A percentile compares a stretch with the other conserved stretches of the same genome.
Conservation (phyloP, 1,284 basidiomycete species). For the Heterobasidion parviporum region DNA sequence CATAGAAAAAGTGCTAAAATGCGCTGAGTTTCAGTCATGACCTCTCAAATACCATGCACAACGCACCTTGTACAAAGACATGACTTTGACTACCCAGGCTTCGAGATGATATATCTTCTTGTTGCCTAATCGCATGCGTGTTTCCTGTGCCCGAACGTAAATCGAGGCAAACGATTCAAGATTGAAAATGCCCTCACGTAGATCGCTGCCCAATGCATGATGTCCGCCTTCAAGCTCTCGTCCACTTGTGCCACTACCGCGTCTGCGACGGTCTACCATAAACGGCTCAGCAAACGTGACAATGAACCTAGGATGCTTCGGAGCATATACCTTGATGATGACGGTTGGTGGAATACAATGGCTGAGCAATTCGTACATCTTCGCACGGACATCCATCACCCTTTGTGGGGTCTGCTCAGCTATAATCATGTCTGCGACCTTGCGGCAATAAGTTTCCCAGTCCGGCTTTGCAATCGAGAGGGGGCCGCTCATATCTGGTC, state of each 20-base stretch:
- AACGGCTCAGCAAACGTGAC: not conserved
- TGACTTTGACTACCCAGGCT: slow-evolving; percentile 84
- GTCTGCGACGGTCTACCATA: slow-evolving; percentile 71
- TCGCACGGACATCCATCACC: slow-evolving; percentile 86
- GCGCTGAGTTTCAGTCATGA: slow-evolving; percentile 1
- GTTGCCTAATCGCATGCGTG: slow-evolving; percentile 81
- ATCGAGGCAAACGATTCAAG: not conserved
- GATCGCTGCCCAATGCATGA: slow-evolving; percentile 95
- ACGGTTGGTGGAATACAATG: slow-evolving; percentile 97
- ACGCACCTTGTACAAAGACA: slow-evolving; percentile 69
- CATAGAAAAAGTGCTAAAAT: slow-evolving; percentile 39
- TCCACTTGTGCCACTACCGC: slow-evolving; percentile 83
- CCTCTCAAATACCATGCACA: slow-evolving; percentile 15
- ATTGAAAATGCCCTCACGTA: slow-evolving; percentile 53
- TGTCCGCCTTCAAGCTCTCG: slow-evolving; percentile 80
- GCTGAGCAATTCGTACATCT: slow-evolving; percentile 92
- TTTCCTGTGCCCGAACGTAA: slow-evolving; percentile 52
- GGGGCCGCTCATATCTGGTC: slow-evolving; percentile 68
- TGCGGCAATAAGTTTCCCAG: slow-evolving; percentile 97
- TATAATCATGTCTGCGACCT: slow-evolving; percentile 92
- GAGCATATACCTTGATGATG: slow-evolving; percentile 67
- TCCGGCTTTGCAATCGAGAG: slow-evolving; percentile 90
- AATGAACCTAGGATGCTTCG: slow-evolving; percentile 1
- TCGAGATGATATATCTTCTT: slow-evolving; percentile 97
- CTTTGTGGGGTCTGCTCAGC: slow-evolving; percentile 87